Conservation (phyloP, 139 green algal genomes). For the Bryopsis sp. region DNA sequence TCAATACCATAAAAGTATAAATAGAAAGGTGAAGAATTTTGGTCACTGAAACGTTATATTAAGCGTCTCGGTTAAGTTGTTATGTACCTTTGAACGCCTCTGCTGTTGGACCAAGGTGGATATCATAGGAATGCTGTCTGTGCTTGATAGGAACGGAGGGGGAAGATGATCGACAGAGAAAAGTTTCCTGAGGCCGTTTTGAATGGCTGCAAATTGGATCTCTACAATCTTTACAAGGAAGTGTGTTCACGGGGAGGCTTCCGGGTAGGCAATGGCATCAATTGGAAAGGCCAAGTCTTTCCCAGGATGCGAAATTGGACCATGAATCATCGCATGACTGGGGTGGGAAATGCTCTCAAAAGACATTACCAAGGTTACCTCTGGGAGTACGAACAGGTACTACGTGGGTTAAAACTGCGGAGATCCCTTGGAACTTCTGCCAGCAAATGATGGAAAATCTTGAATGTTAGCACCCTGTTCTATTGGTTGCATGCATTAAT, state of each 20-base stretch:
- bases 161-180: constrained; percentile 4
- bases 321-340: constrained; percentile 57
- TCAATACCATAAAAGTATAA: too few relatives aligned
- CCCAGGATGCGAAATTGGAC: constrained; percentile 65
- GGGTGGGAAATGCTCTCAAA: constrained; percentile 77
- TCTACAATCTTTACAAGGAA: constrained; percentile 57
- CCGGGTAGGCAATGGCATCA: constrained; percentile 56
- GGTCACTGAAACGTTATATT: too few relatives aligned
- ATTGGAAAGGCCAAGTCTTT: constrained; percentile 76
- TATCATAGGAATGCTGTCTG: constrained; percentile 6
- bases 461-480: too few relatives aligned
- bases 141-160: neutral
- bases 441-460: too few relatives aligned
- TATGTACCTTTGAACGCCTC: neutral
- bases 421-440: too few relatives aligned
- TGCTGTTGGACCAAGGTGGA: constrained; percentile 25
- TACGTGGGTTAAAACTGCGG: too few relatives aligned
- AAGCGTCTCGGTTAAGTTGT: neutral
- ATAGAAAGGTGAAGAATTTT: too few relatives aligned
- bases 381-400: constrained; percentile 62
- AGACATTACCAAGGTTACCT: constrained; percentile 71
- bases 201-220: constrained; percentile 55
- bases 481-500: too few relatives aligned
- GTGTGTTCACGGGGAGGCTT: constrained; percentile 21
- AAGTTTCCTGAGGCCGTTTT: constrained; percentile 63